Evolutionary conservation across 2,329 filamentous ascomycete genomes (phyloP).

Genomic region (Passalora sequoiae): DNA sequence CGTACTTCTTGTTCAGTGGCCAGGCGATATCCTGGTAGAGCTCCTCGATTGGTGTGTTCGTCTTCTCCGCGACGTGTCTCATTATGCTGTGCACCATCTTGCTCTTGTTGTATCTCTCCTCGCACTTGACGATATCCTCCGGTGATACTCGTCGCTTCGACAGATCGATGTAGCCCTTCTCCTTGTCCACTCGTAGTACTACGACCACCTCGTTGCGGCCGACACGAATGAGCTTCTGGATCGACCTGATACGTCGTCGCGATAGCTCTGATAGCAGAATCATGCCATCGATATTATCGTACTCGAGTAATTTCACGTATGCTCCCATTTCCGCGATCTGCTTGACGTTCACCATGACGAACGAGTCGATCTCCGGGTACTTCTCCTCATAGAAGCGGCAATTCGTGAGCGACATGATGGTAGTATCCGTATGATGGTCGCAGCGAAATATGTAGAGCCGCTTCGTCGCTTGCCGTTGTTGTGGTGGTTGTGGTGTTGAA

Average conservation of each 20-base stretch:
- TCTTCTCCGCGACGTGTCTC: constrained; percentile 98
- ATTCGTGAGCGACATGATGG: constrained; percentile 88
- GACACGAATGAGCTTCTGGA: constrained; percentile 97
- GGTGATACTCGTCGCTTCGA: constrained; percentile 96
- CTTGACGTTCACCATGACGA: constrained; percentile 99
- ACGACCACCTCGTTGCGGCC: constrained; percentile 98
- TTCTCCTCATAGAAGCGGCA: constrained; percentile 98
- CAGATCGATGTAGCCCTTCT: constrained; percentile 98
- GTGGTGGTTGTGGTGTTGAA: constrained; percentile 1
- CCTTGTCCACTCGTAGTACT: constrained; percentile 96
- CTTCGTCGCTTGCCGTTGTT: constrained; percentile 2
- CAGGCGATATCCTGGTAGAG: constrained; percentile 93
- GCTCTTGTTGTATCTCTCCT: constrained; percentile 99
- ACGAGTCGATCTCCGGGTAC: constrained; percentile 97
- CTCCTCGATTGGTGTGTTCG: constrained; percentile 83
- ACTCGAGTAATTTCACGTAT: constrained; percentile 98
- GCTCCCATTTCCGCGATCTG: constrained; percentile 99
- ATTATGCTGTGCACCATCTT: constrained; percentile 99
- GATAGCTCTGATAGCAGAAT: constrained; percentile 97
- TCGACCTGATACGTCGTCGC: constrained; percentile 94
- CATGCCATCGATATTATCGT: constrained; percentile 99
- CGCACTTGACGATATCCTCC: constrained; percentile 96
- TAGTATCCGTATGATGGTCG: constrained; percentile 36
- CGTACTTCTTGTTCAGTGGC: constrained; percentile 97
- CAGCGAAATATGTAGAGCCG: background rate